phyloP scores from a whole-genome alignment of 2,329 filamentous ascomycete genomes.

The Penicillium sp. region DNA sequence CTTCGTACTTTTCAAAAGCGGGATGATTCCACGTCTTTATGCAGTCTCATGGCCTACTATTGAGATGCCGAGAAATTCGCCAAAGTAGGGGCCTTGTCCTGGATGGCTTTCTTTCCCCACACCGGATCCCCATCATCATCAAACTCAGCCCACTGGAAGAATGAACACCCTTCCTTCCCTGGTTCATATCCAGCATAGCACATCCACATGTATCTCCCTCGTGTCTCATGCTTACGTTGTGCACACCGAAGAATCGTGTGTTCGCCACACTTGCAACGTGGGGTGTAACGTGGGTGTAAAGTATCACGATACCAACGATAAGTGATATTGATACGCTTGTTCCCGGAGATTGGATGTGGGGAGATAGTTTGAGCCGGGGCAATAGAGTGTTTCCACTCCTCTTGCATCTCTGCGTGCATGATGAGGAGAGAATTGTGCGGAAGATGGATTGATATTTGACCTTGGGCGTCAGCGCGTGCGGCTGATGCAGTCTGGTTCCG shows the following conservation, averaged over 20 bases:
- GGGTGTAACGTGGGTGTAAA: constrained; percentile 75
- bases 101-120: constrained; percentile 46
- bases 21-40: not conserved
- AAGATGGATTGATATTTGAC: constrained; percentile 88
- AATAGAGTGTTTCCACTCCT: constrained; percentile 92
- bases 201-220: constrained; percentile 90
- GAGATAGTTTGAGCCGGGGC: constrained; percentile 72
- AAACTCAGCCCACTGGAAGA: constrained; percentile 84
- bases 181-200: constrained; percentile 65
- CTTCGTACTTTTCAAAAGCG: not conserved
- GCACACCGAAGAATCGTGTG: constrained; percentile 72
- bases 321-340: constrained; percentile 85
- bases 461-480: constrained; percentile 61
- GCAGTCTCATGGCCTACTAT: constrained; percentile 8
- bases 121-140: constrained; percentile 80
- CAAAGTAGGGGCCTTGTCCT: constrained; percentile 25
- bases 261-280: constrained; percentile 72
- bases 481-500: constrained; percentile 24
- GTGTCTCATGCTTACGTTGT: constrained; percentile 72
- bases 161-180: constrained; percentile 62
- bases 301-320: constrained; percentile 81
- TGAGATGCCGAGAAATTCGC: constrained; percentile 29
- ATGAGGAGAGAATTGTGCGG: constrained; percentile 91
- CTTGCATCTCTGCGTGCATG: constrained; percentile 98
- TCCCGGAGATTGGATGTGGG: constrained; percentile 79